These are phyloP conservation scores for Exsudoporus floridanus DNA, from an alignment of 1,284 basidiomycete species.

Conservation along the genomic window DNA sequence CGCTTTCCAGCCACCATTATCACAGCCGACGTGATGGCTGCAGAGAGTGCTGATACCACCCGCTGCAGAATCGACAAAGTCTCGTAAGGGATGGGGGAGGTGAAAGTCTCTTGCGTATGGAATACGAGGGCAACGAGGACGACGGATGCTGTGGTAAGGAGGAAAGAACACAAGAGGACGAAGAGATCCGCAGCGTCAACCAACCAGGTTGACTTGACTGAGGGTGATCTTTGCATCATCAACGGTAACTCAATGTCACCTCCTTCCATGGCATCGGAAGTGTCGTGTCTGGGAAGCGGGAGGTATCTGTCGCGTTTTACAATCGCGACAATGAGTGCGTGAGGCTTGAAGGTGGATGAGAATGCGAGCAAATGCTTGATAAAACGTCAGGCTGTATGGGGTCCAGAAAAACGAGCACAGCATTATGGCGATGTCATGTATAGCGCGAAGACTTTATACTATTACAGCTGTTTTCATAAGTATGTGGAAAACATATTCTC, in stretches of 20 bases:
- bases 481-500: neutral
- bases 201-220: neutral
- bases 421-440: too few relatives aligned
- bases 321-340: neutral
- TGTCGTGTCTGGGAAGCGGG: neutral
- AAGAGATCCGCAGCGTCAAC: constrained; percentile 8
- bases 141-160: constrained; percentile 8
- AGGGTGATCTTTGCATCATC: neutral
- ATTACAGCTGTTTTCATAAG: neutral
- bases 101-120: neutral
- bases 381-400: neutral
- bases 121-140: constrained; percentile 11
- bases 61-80: constrained; percentile 12
- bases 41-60: constrained; percentile 8
- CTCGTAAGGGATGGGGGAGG: neutral
- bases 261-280: neutral
- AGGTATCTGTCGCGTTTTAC: neutral
- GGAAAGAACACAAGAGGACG: constrained; percentile 7
- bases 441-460: too few relatives aligned
- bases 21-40: constrained; percentile 14
- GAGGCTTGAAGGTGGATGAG: neutral
- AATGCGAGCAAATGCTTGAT: neutral
- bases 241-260: neutral
- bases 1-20: constrained; percentile 16
- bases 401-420: neutral